Evolutionary conservation across 179 eudicot species (phyloP).

Genomic region (Camellia oleifera): DNA sequence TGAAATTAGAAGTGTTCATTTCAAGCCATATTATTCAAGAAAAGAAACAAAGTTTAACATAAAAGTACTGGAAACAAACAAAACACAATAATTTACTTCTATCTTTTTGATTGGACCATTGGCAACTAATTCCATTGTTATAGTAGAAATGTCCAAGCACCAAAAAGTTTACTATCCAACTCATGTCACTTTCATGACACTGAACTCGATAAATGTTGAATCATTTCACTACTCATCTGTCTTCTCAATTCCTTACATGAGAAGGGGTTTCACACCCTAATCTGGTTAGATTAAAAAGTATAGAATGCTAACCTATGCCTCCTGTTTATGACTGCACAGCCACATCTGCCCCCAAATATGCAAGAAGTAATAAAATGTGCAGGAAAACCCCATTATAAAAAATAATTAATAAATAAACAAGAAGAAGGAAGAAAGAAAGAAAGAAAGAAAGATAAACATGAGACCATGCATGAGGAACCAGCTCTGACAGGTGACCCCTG

Average conservation of each 20-base stretch:
- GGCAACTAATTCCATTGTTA: not conserved
- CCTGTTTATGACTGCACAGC: not conserved
- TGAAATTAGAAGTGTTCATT: not conserved
- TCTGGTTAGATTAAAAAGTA: not conserved
- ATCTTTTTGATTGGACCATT: not conserved
- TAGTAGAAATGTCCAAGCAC: not conserved
- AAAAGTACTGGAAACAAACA: not conserved
- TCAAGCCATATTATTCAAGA: not conserved
- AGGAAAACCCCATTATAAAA: not conserved
- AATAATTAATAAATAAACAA: too few species aligned
- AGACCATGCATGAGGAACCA: not conserved
- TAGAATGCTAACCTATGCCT: not conserved
- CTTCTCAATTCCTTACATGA: not conserved
- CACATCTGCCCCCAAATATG: not conserved
- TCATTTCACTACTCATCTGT: not conserved
- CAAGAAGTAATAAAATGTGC: not conserved
- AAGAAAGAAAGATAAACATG: not conserved
- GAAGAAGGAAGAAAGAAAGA: not conserved
- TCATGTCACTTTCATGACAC: not conserved
- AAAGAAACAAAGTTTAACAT: not conserved
- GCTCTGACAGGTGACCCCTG: not conserved
- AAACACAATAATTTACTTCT: not conserved
- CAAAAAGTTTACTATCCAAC: not conserved
- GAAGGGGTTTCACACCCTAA: not conserved
- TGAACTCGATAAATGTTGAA: not conserved